A percentile compares a stretch with the other conserved stretches of the same genome.
phyloP scores from a whole-genome alignment of 2,329 filamentous ascomycete species.

The Pseudocercospora eumusae region DNA sequence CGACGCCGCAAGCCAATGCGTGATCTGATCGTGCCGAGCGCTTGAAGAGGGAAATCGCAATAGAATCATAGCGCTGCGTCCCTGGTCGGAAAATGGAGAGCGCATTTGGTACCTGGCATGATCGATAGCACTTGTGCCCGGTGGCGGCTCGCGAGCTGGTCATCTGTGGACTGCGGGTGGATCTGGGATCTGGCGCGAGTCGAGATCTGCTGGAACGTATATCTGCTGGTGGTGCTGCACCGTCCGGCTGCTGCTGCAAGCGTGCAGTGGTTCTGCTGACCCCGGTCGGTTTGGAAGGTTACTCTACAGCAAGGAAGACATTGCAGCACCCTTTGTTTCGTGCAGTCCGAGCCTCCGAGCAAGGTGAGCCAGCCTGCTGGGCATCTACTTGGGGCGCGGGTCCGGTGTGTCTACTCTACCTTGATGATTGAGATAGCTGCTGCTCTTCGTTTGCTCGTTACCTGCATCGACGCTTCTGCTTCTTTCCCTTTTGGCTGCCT shows the following conservation, averaged over 20 bases:
- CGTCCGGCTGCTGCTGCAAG: conserved; percentile 21
- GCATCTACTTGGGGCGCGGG: conserved; percentile 18
- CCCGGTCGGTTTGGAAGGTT: conserved; percentile 31
- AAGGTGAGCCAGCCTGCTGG: conserved; percentile 28
- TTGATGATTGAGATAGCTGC: conserved; percentile 17
- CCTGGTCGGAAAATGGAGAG: conserved; percentile 24
- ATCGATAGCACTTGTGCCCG: conserved; percentile 28
- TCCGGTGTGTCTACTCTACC: conserved; percentile 13
- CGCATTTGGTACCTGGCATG: conserved; percentile 31
- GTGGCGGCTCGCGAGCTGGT: conserved; percentile 25
- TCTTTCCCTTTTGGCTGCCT: conserved; percentile 14
- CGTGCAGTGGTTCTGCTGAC: conserved; percentile 24
- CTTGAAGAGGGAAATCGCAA: conserved; percentile 16
- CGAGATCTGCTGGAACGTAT: conserved; percentile 29
- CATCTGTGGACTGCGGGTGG: conserved; percentile 25
- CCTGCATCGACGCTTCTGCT: conserved; percentile 12
- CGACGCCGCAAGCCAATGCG: conserved; percentile 11
- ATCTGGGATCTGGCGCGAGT: conserved; percentile 25
- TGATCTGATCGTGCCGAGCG: conserved; percentile 22
- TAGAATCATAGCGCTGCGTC: conserved; percentile 13
- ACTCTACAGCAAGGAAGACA: conserved; percentile 28
- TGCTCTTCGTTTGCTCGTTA: conserved; percentile 13
- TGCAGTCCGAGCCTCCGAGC: conserved; percentile 37
- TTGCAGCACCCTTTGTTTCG: conserved; percentile 32
- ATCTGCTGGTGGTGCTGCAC: conserved; percentile 22